Conservation (phyloP, 768 basidiomycete genomes). For the Rubroboletus satanas region DNA sequence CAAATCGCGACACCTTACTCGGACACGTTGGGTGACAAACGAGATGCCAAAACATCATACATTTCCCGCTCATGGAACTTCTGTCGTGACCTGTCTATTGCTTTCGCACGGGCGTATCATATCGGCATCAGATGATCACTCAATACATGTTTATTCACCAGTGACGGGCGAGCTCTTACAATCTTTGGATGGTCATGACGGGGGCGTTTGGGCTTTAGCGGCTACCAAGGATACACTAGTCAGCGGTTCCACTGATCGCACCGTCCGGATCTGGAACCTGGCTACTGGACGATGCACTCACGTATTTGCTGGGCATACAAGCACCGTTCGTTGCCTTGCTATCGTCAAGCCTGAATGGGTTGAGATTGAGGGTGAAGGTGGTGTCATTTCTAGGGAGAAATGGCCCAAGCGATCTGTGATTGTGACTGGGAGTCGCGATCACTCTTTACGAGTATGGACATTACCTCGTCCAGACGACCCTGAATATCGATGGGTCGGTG, state of each 20-base stretch:
- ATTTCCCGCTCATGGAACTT: conserved; percentile 84
- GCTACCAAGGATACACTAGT: conserved; percentile 85
- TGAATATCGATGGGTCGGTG: conserved; percentile 66
- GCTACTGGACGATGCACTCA: conserved; percentile 79
- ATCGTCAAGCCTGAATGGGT: conserved; percentile 93
- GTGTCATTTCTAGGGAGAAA: conserved; percentile 62
- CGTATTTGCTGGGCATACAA: conserved; percentile 93
- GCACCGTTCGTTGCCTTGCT: conserved; percentile 92
- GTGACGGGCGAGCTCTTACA: conserved; percentile 69
- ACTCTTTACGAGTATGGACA: conserved; percentile 63
- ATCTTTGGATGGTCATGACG: conserved; percentile 85
- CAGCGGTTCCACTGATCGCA: conserved; percentile 90
- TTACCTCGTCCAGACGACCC: conserved; percentile 66
- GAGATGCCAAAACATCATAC: conserved; percentile 70
- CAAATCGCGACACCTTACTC: conserved; percentile 82
- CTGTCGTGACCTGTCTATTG: conserved; percentile 93
- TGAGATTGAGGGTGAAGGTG: conserved; percentile 62
- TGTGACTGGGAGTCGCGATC: conserved; percentile 70
- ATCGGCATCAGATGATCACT: conserved; percentile 95
- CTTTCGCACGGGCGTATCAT: conserved; percentile 95
- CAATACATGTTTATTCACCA: conserved; percentile 94
- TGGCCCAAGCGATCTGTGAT: conserved; percentile 70
- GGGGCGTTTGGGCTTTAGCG: conserved; percentile 96
- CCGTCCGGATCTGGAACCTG: conserved; percentile 89
- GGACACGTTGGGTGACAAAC: conserved; percentile 75